Evolutionary conservation across 352 stramenopile genomes (phyloP).

Genomic region (Globisporangium spinosum): DNA sequence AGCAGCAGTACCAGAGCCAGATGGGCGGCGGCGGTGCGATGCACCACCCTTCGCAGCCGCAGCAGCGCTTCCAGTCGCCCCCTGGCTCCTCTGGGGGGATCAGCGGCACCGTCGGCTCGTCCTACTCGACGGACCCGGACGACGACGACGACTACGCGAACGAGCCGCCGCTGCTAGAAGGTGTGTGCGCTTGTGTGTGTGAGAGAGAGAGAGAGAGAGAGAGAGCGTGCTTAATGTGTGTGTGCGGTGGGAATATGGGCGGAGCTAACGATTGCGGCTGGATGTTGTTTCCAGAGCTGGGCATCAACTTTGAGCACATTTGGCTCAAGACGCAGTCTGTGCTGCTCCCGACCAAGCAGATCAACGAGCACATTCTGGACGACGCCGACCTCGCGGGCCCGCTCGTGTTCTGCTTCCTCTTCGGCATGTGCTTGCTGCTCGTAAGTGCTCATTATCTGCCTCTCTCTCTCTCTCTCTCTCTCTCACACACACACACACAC

Average conservation of each 20-base stretch:
- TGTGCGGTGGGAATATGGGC: neutral
- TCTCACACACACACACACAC: too few relatives aligned
- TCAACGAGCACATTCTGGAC: slow-evolving; percentile 89
- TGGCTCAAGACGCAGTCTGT: slow-evolving; percentile 95
- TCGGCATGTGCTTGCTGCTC: slow-evolving; percentile 94
- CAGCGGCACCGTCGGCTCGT: slow-evolving; percentile 14
- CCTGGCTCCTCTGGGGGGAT: slow-evolving; percentile 21
- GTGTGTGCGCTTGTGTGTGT: slow-evolving; percentile 21
- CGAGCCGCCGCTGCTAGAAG: slow-evolving; percentile 95
- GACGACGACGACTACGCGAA: slow-evolving; percentile 93
- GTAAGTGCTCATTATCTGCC: slow-evolving; percentile 26
- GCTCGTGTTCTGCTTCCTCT: slow-evolving; percentile 92
- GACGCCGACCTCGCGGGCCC: slow-evolving; percentile 93
- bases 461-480: neutral
- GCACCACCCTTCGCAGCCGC: neutral
- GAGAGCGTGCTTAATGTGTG: too few relatives aligned
- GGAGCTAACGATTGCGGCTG: neutral
- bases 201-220: too few relatives aligned
- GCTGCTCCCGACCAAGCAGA: slow-evolving; percentile 90
- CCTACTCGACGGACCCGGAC: slow-evolving; percentile 22
- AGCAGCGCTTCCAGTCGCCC: slow-evolving; percentile 21
- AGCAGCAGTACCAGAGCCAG: slow-evolving; percentile 5
- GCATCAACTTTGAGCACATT: slow-evolving; percentile 98
- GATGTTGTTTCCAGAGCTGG: slow-evolving; percentile 76
- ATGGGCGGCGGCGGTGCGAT: neutral